A percentile compares a stretch with the other conserved stretches of the same genome.
phyloP scores from a whole-genome alignment of 1,139 yeast genomes.

The Protomyces macrosporus region DNA sequence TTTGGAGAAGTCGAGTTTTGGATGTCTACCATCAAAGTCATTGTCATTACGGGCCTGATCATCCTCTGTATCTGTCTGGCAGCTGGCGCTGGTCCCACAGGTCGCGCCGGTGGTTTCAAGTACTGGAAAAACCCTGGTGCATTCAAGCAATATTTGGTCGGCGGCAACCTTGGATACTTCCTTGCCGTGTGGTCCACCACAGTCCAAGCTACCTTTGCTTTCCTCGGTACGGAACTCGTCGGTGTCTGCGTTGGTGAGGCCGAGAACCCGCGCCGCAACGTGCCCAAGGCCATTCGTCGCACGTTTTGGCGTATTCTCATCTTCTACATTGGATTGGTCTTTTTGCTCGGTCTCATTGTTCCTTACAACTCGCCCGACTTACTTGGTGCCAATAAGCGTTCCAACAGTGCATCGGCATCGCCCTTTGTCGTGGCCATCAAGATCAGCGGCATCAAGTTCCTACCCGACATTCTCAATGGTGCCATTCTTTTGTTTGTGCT shows the following conservation, averaged over 20 bases:
- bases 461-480: conserved; percentile 69
- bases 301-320: conserved; percentile 74
- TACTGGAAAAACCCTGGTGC: conserved; percentile 64
- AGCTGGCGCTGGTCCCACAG: conserved; percentile 55
- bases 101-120: conserved; percentile 60
- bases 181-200: conserved; percentile 52
- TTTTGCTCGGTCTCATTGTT: conserved; percentile 67
- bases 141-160: conserved; percentile 46
- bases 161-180: conserved; percentile 49
- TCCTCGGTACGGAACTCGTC: conserved; percentile 77
- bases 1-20: conserved; percentile 54
- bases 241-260: conserved; percentile 91
- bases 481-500: conserved; percentile 65
- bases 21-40: conserved; percentile 55
- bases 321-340: conserved; percentile 71
- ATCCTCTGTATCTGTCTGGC: conserved; percentile 9
- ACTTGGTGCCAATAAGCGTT: conserved; percentile 44
- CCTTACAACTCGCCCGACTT: conserved; percentile 63
- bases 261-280: conserved; percentile 70
- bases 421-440: conserved; percentile 73
- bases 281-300: conserved; percentile 78
- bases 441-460: conserved; percentile 61
- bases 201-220: conserved; percentile 61
- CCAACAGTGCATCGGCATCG: conserved; percentile 36
- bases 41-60: conserved; percentile 46